Evolutionary conservation across 1,284 basidiomycete genomes (phyloP), one percentile per base, ranked within the genome.

Genomic region (Irpex sp.): DNA sequence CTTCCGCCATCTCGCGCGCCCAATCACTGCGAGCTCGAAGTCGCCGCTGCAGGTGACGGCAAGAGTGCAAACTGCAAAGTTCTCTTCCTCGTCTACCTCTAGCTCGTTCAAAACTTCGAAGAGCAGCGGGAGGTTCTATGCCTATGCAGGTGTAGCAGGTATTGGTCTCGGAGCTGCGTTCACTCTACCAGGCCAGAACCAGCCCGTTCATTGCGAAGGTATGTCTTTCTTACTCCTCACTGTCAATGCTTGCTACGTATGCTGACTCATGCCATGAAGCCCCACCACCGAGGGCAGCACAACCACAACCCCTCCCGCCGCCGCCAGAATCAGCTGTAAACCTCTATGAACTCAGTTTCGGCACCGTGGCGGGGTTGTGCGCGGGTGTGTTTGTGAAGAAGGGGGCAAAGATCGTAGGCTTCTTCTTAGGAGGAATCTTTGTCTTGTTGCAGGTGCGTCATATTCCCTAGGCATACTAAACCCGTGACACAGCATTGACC

Each of bases 311-410:
- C 5, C 64, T 67, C 2, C 67, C 65, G 42, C 81, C 83, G 0
- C 81, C 84, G 18, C 83, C 82, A 1, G 87, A 91, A 1, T 68
- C 78, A 57, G 93, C 91, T 1, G 80, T 96, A 33, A 90, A 86
- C 64, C 64, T 87, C n/a, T 92, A 91, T 70, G 87, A 96, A 69
- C 84, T 98, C 53, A 81, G 87, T 0, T 97, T 98, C 71, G 95
- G 96, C 36, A 91, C 93, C 12, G 85, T 91, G 1, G 86, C 88
- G 62, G 94, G 95, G 2, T 73, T 98, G 56, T 98, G 94, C 69
- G 87, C 93, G 0, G 96, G 96, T 0, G 82, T 98, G 0, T 98
- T 98, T 71, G 81, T 97, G 68, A 97, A 96, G 78, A 97, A 97
- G 75, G 96, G 96, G 35, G 86, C 90, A 45, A 94, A 88, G 72